phyloP scores from a whole-genome alignment of 768 basidiomycete genomes.

The Hygrophorus russula region DNA sequence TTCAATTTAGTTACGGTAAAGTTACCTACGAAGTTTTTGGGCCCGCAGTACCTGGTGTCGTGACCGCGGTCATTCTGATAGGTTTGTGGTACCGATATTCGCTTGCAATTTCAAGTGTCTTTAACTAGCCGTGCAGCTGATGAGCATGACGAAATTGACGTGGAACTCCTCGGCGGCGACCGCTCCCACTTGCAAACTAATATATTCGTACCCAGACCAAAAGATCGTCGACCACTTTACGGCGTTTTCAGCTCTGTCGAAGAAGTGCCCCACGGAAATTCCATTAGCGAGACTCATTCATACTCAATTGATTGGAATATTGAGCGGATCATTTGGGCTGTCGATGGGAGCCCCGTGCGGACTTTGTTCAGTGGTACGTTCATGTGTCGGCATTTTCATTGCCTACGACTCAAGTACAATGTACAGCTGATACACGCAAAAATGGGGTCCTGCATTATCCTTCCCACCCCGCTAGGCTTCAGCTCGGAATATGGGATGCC shows the following conservation, averaged over 20 bases:
- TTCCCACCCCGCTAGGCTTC: conserved; percentile 22
- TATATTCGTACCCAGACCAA: conserved; percentile 22
- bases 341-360: conserved; percentile 23
- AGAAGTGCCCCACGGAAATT: conserved; percentile 8
- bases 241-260: conserved; percentile 25
- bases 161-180: conserved; percentile 30
- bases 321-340: conserved; percentile 27
- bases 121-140: conserved; percentile 8
- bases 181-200: conserved; percentile 29
- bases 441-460: conserved; percentile 26
- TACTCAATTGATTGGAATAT: conserved; percentile 30
- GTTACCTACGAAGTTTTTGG: conserved; percentile 22
- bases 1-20: conserved; percentile 20
- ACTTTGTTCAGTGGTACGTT: conserved; percentile 18
- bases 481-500: conserved; percentile 37
- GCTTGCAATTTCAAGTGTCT: background rate
- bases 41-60: conserved; percentile 22
- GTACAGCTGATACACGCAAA: conserved; percentile 7
- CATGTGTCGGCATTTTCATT: background rate
- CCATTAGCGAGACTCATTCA: conserved; percentile 14
- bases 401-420: background rate
- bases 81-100: conserved; percentile 12
- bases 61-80: conserved; percentile 30
- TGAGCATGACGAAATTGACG: conserved; percentile 28
- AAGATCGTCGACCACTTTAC: conserved; percentile 21